These are phyloP conservation scores for Penicillium atrosanguineum DNA, from an alignment of 495 filamentous ascomycete genomes.

Conservation along the genomic window DNA sequence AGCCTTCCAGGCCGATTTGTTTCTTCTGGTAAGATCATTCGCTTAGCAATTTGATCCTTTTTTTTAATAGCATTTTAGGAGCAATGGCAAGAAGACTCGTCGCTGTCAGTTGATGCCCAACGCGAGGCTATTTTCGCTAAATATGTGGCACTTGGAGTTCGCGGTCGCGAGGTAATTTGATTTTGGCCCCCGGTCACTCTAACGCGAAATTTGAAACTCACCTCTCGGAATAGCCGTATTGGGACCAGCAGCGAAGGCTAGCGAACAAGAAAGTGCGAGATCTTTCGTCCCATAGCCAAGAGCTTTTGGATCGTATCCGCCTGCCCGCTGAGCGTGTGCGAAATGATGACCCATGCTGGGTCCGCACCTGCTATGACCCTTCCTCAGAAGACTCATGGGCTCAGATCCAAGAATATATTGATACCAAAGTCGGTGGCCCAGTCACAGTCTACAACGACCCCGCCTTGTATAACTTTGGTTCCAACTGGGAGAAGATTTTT, in stretches of 20 bases:
- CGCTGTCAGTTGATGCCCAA: conserved; percentile 6
- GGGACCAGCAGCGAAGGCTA: background rate
- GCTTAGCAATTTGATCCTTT: background rate
- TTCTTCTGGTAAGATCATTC: conserved; percentile 5
- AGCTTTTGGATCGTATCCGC: conserved; percentile 3
- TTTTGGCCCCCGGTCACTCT: background rate
- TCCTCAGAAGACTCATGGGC: background rate
- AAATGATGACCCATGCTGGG: background rate
- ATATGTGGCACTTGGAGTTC: conserved; percentile 5
- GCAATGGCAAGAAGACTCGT: conserved; percentile 6
- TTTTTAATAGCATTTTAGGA: conserved; percentile 2
- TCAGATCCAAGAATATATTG: no score
- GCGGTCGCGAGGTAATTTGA: conserved; percentile 7
- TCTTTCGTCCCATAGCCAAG: conserved; percentile 2
- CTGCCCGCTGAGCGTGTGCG: background rate
- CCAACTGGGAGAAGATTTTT: conserved; percentile 6
- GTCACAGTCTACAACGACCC: conserved; percentile 1
- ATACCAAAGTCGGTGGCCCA: background rate
- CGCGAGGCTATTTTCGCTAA: conserved; percentile 7
- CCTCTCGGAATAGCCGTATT: background rate
- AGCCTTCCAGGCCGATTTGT: conserved; percentile 3
- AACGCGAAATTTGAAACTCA: background rate
- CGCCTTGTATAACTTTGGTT: conserved; percentile 7
- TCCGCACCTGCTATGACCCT: conserved; percentile 9
- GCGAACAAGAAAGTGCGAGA: background rate